Conservation (phyloP, 2,329 filamentous ascomycete genomes). For the Talaromyces pinophilus region DNA sequence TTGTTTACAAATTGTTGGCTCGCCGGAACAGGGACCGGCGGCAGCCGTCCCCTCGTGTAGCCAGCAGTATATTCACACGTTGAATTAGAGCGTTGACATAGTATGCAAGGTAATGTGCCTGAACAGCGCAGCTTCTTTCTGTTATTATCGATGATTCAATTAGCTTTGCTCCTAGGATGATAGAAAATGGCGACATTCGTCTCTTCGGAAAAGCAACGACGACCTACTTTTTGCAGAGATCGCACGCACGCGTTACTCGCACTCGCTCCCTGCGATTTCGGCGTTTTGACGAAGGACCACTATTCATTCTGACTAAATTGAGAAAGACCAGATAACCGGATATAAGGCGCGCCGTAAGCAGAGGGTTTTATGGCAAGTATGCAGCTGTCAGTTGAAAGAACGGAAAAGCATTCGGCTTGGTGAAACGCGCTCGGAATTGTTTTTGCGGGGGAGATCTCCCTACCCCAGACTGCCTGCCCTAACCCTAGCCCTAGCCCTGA, state of each 20-base stretch:
- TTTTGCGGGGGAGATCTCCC: background rate
- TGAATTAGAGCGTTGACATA: constrained; percentile 18
- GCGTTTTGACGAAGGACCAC: background rate
- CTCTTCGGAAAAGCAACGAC: constrained; percentile 24
- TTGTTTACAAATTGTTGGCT: background rate
- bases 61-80: constrained; percentile 52
- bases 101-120: background rate
- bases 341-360: background rate
- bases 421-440: background rate
- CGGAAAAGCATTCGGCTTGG: background rate
- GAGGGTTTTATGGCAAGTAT: background rate
- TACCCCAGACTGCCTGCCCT: background rate
- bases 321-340: background rate
- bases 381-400: background rate
- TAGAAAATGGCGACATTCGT: background rate
- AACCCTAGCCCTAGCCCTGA: background rate
- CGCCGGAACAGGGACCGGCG: constrained; percentile 35
- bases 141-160: background rate
- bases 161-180: background rate
- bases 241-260: constrained; percentile 52
- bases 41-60: constrained; percentile 52
- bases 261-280: constrained; percentile 35
- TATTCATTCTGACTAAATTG: background rate
- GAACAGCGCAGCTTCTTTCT: background rate
- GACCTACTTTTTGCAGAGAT: constrained; percentile 50